Evolutionary conservation across 2,329 filamentous ascomycete species (phyloP).

Genomic region (Penicillium sclerotiorum): DNA sequence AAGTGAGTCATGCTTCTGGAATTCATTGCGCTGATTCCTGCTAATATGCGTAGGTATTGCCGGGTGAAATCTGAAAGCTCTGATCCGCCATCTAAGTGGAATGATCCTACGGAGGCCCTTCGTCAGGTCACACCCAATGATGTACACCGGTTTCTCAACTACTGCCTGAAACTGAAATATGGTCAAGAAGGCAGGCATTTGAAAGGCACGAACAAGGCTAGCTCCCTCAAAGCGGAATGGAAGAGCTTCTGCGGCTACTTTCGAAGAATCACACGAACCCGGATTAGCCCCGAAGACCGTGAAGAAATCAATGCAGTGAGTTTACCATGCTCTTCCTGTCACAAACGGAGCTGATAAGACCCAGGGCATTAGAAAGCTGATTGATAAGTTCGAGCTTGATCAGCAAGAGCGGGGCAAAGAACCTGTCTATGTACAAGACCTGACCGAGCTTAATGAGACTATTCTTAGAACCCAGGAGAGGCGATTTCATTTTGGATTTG

Average conservation of each 20-base stretch:
- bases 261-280: slow-evolving; percentile 12
- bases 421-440: slow-evolving; percentile 19
- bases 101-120: slow-evolving; percentile 9
- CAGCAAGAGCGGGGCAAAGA: slow-evolving; percentile 7
- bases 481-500: slow-evolving; percentile 19
- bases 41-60: slow-evolving; percentile 6
- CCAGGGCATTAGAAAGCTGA: slow-evolving; percentile 16
- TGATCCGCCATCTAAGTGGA: slow-evolving; percentile 11
- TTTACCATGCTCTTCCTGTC: neutral
- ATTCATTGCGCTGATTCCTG: neutral
- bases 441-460: slow-evolving; percentile 17
- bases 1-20: slow-evolving; percentile 10
- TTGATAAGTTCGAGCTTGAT: slow-evolving; percentile 19
- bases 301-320: slow-evolving; percentile 18
- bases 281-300: slow-evolving; percentile 14
- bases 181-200: slow-evolving; percentile 7
- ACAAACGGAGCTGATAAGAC: slow-evolving; percentile 7
- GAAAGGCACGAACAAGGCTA: slow-evolving; percentile 19
- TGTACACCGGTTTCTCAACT: slow-evolving; percentile 13
- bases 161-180: slow-evolving; percentile 14
- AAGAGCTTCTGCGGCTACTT: slow-evolving; percentile 18
- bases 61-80: slow-evolving; percentile 2
- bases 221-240: slow-evolving; percentile 17
- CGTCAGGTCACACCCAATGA: slow-evolving; percentile 9
- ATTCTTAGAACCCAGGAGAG: slow-evolving; percentile 21